Evolutionary conservation across 2,329 filamentous ascomycete genomes (phyloP), one percentile per base, ranked within the genome.

Genomic region (Paecilomyces sp.): DNA sequence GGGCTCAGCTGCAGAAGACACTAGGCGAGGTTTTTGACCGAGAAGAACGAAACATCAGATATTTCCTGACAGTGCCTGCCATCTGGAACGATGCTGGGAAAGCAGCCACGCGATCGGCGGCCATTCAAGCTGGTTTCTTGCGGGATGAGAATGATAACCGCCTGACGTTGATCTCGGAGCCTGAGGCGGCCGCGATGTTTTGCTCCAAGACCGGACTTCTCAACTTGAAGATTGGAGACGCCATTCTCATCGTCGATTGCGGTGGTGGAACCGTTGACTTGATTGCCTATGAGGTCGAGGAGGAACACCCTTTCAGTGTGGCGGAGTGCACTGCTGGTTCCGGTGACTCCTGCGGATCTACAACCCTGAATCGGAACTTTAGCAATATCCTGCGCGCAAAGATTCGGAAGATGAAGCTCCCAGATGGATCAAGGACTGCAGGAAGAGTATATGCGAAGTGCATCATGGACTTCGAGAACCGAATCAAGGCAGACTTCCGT

Each of bases 1-100:
- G 94, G 68, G 89, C 92, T 63, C 92, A 96, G 69, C 81, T 99
- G 61, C 92, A 96, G 75, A 97, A 97, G 84, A 96, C 92, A 1
- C 82, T 97, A 31, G 94, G 94, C 58, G 94, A 97, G 74, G 94
- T 99, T 0, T 99, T 97, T 78, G 96, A 95, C 78, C 85, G 94
- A 76, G 94, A 97, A 80, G 94, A 97, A 81, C 89, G 93, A 70
- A 97, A 97, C 76, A 99, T 97, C 69, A 86, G 91, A 68, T 97
- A 97, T 78, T 97, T 97, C 76, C 81, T 99, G 68, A 99, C 94
- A 2, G 94, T 99, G n/a, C 94, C 94, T 22, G 94, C 94, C 67
- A 97, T 99, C 68, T 97, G 94, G 94, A 97, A 97, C 75, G 94
- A 97, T 79, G 93, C 94, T 54, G 94, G 92, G 68, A 99, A 99